phyloP scores from a whole-genome alignment of 768 basidiomycete genomes.

The Termitomyces sp. region DNA sequence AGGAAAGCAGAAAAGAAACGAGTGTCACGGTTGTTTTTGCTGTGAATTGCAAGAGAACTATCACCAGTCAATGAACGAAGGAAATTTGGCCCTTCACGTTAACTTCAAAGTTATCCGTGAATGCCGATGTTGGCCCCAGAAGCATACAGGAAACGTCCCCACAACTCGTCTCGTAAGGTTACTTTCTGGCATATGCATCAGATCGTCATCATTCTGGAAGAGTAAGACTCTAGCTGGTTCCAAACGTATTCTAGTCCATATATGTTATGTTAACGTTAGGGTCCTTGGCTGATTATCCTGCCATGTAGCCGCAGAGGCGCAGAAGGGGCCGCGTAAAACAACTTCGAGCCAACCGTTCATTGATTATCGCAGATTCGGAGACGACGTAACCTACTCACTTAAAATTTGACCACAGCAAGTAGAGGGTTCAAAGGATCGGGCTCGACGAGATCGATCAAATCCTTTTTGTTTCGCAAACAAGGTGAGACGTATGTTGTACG shows the following conservation, averaged over 20 bases:
- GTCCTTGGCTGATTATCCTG: not conserved
- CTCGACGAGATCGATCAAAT: too few relatives aligned
- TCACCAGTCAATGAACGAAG: too few relatives aligned
- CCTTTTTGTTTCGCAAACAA: too few relatives aligned
- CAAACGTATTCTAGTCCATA: too few relatives aligned
- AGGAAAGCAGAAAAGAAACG: not conserved
- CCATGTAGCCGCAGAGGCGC: not conserved
- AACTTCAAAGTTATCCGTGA: not conserved
- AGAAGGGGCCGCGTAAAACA: not conserved
- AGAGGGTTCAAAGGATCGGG: too few relatives aligned
- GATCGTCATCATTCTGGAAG: not conserved
- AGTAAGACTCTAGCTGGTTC: not conserved
- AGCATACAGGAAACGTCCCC: not conserved
- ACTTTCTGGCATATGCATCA: not conserved
- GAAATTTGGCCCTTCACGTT: not conserved
- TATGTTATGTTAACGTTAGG: not conserved
- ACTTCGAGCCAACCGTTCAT: not conserved
- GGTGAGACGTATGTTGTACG: too few relatives aligned
- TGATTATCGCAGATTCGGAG: too few relatives aligned
- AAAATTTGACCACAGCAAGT: too few relatives aligned
- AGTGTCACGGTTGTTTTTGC: not conserved
- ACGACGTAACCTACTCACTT: too few relatives aligned
- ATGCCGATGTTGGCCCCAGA: not conserved
- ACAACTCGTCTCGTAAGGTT: too few relatives aligned
- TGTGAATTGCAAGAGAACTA: not conserved